Base-by-base conservation (phyloP, 2,329 filamentous ascomycete species). In the Catunica adiposa region DNA sequence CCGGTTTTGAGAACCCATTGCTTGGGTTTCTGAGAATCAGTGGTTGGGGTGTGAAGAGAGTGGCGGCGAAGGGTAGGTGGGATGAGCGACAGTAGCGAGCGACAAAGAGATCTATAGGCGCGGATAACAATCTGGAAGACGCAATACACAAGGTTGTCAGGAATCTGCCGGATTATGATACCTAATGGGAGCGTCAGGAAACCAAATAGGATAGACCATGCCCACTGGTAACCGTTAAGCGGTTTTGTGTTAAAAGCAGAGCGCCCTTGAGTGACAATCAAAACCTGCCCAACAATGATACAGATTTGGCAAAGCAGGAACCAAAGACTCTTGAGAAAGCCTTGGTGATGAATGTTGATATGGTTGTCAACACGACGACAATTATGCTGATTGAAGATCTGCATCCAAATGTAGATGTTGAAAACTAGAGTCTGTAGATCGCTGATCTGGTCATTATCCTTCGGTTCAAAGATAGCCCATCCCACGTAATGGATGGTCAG, bases 261-360 rank as follows among this genome's bases (percentile, higher is more conserved):
- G 5, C 83, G 82, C 60, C 83, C 84, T 58, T 84, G 74, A 62
- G 84, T 83, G 58, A 87, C 73, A 63, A 87, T 87, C 66, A 84
- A 65, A n/a, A 83, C 73, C 63, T 87, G 84, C 7, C 83, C 83
- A 11, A 74, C 80, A 46, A 85, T 70, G 62, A 85, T 87, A 62
- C 84, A 73, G 23, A 73, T 63, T 62, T 84, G 77, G 40, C 86
- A 84, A 3, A 71, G 73, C 34, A 85, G 73, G 69, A 92, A 92
- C 77, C 86, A 89, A 59, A 76, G 82, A 64, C 92, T 94, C 56
- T 75, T 75, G 17, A 77, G 70, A 47, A 90, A 77, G 25, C 84
- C 84, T 64, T 90, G 85, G 60, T 89, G 88, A 62, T 68, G 70
- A 56, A 92, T 83, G 64, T 92, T 89, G 67, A 89, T 80, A 59